Conservation (phyloP, 768 basidiomycete genomes). For the Suillus ampliporus region DNA sequence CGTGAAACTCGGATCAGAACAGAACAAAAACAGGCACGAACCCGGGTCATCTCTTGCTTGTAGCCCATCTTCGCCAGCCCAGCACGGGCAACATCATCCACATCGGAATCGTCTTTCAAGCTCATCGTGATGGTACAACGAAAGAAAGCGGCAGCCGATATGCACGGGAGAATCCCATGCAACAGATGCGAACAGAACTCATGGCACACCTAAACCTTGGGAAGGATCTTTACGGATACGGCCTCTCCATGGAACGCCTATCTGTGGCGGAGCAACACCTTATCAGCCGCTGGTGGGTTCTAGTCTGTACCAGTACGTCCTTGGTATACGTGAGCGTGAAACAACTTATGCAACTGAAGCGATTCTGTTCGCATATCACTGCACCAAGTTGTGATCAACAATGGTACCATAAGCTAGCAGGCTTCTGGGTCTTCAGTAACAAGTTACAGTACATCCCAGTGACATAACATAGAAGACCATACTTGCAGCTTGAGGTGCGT, state of each 20-base stretch:
- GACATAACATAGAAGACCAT: too few relatives aligned
- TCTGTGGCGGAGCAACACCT: too few relatives aligned
- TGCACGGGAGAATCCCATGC: background rate
- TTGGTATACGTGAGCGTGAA: background rate
- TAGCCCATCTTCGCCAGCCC: constrained; percentile 60
- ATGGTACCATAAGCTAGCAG: background rate
- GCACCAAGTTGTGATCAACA: background rate
- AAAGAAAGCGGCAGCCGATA: background rate
- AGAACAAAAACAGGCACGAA: constrained; percentile 22
- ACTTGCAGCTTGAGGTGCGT: too few relatives aligned
- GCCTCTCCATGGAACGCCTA: too few relatives aligned
- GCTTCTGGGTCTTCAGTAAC: too few relatives aligned
- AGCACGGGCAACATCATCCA: constrained; percentile 35
- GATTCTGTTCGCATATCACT: too few relatives aligned
- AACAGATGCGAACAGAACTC: background rate
- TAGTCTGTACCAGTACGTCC: too few relatives aligned
- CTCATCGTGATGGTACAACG: constrained; percentile 18
- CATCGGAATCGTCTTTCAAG: constrained; percentile 19
- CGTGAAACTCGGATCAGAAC: background rate
- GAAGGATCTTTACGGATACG: background rate
- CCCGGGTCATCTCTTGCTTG: constrained; percentile 58
- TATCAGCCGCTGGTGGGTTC: too few relatives aligned
- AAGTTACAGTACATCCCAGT: too few relatives aligned
- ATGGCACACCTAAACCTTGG: background rate
- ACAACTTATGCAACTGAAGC: background rate